Evolutionary conservation across 2,329 filamentous ascomycete species (phyloP).

Genomic region (Scytalidium sp.): DNA sequence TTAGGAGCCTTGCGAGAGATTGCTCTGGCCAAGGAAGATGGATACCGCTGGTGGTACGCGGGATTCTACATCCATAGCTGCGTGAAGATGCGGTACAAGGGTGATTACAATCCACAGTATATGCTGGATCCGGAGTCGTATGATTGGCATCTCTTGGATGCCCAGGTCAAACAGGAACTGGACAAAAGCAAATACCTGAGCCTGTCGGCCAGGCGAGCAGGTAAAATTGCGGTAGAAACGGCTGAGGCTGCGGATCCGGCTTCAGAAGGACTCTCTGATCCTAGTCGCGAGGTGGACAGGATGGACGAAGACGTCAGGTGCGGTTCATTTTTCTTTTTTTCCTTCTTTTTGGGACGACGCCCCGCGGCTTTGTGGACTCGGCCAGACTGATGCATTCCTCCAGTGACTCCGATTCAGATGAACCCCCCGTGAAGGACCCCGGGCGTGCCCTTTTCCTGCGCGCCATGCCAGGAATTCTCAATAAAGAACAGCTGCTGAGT

Average conservation of each 20-base stretch:
- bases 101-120: constrained; percentile 71
- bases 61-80: constrained; percentile 81
- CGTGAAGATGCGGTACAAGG: constrained; percentile 83
- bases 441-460: constrained; percentile 52
- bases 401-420: constrained; percentile 3
- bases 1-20: constrained; percentile 73
- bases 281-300: neutral
- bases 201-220: constrained; percentile 11
- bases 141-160: constrained; percentile 55
- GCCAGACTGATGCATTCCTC: neutral
- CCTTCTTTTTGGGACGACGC: too few species aligned
- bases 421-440: constrained; percentile 10
- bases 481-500: constrained; percentile 46
- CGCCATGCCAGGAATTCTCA: constrained; percentile 65
- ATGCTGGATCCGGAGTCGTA: constrained; percentile 68
- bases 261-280: neutral
- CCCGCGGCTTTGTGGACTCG: too few species aligned
- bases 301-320: constrained; percentile 11
- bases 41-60: constrained; percentile 78
- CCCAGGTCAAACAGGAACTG: constrained; percentile 50
- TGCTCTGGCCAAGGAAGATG: constrained; percentile 63
- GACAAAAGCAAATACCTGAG: constrained; percentile 24
- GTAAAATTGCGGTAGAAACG: neutral
- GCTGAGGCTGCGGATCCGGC: neutral
- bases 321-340: neutral